Evolutionary conservation across 1,139 yeast genomes (phyloP).

Genomic region (Sugiyamaella paludigena): DNA sequence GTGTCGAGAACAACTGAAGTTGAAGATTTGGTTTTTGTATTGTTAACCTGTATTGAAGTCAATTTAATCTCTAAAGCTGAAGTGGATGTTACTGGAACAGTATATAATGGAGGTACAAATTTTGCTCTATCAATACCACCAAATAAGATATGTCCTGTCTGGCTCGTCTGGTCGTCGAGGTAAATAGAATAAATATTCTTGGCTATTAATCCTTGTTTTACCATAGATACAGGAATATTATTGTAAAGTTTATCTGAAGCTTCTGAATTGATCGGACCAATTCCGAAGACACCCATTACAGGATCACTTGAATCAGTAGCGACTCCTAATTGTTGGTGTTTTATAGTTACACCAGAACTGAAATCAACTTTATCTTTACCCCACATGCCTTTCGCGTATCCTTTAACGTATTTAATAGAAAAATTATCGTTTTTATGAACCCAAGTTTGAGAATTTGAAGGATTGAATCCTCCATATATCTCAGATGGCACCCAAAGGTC

Average conservation of each 20-base stretch:
- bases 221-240: slow-evolving; percentile 59
- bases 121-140: slow-evolving; percentile 61
- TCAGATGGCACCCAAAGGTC: slow-evolving; percentile 58
- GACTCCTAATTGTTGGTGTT: slow-evolving; percentile 27
- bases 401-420: slow-evolving; percentile 28
- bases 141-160: slow-evolving; percentile 50
- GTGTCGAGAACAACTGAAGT: slow-evolving; percentile 34
- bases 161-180: slow-evolving; percentile 42
- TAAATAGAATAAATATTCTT: slow-evolving; percentile 55
- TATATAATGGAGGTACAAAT: slow-evolving; percentile 47
- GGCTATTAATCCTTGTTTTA: slow-evolving; percentile 49
- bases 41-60: slow-evolving; percentile 14
- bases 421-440: slow-evolving; percentile 21
- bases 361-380: slow-evolving; percentile 26
- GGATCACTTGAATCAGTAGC: slow-evolving; percentile 28
- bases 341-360: slow-evolving; percentile 18
- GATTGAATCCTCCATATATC: slow-evolving; percentile 23
- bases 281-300: slow-evolving; percentile 30
- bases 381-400: slow-evolving; percentile 31
- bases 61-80: slow-evolving; percentile 22
- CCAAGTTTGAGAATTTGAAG: slow-evolving; percentile 24
- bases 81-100: slow-evolving; percentile 41
- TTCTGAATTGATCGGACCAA: slow-evolving; percentile 29
- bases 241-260: slow-evolving; percentile 40
- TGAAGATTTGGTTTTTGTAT: slow-evolving; percentile 7